Base-by-base conservation (phyloP, 768 basidiomycete species). In the Boletus tomentosulus region DNA sequence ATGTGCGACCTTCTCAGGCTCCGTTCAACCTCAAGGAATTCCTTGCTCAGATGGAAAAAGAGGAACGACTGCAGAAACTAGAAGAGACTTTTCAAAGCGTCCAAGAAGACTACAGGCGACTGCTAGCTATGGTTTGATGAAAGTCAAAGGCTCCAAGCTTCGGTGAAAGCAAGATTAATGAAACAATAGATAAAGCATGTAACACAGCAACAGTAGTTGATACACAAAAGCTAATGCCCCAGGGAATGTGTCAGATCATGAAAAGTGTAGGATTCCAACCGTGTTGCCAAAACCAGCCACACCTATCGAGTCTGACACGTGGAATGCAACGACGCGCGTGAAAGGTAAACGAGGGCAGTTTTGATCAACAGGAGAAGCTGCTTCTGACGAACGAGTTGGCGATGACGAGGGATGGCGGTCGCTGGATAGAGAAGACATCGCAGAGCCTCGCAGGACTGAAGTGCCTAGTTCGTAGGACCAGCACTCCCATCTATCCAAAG, bases 51-150 rank as follows among this genome's bases (percentile, higher is more conserved):
- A 74, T 98, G 54, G 91, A 95, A 54, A 87, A 89, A 58, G 77
- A 86, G 50, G 96, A 98, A 64, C 79, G 93, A 27, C 78, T 91
- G 50, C 85, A 90, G 54, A 96, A 94, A 67, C 74, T 99, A 42
- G 87, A 93, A 70, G 92, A 95, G 73, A 98, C 96, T 6, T 99
- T 91, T 73, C 85, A 88, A 62, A 85, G 77, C 55, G 92, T 98
- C 11, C 75, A 77, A 42, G 85, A 91, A 42, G 93, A 94, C 67
- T 99, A 99, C 62, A 74, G 77, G 63, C 80, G 94, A 44, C 86
- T 98, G 65, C 71, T 97, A 41, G 79, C 74, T 8, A 74, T 79
- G 70, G 69, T 85, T 22, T 45, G 49, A 60, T 57, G 43, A 58
- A 45, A n/a, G n/a, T n/a, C n/a, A n/a, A n/a, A 5, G 37, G 19